Percentiles rank a stretch among this genome's conserved stretches.
Evolutionary conservation across 2,329 filamentous ascomycete genomes (phyloP).

Genomic region (Amylocarpus encephaloides): DNA sequence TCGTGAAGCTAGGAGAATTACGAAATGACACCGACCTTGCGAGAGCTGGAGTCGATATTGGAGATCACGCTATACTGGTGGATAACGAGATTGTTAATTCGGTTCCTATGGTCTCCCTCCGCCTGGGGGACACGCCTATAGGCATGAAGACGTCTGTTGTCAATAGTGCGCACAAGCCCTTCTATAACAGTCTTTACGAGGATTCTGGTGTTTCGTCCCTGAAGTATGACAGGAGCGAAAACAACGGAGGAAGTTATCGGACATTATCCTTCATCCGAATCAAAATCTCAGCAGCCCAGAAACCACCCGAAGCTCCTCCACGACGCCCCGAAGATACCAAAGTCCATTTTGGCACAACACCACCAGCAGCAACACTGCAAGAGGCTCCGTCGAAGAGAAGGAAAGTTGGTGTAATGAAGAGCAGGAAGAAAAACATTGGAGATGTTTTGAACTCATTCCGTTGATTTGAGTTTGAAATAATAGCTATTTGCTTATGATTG

Average conservation of each 20-base stretch:
- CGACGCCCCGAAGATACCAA: neutral
- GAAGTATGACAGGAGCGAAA: conserved; percentile 1
- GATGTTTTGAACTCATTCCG: conserved; percentile 21
- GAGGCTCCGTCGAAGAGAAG: conserved; percentile 2
- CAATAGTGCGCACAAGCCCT: conserved; percentile 3
- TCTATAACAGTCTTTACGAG: conserved; percentile 7
- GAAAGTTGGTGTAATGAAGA: conserved; percentile 7
- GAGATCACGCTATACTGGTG: conserved; percentile 15
- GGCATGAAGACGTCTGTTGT: neutral
- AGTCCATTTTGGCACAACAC: neutral
- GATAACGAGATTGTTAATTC: conserved; percentile 21
- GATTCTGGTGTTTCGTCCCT: neutral
- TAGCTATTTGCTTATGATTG: neutral
- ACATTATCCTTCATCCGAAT: conserved; percentile 14
- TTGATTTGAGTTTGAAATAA: conserved; percentile 1
- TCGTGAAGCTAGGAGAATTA: conserved; percentile 24
- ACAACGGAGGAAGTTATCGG: neutral
- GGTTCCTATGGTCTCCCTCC: conserved; percentile 26
- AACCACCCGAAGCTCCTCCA: neutral
- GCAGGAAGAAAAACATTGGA: conserved; percentile 21
- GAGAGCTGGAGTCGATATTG: conserved; percentile 18
- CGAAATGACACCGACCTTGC: conserved; percentile 26
- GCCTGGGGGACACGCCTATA: conserved; percentile 19
- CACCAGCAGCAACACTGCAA: neutral
- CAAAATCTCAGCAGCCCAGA: conserved; percentile 6